Conservation (phyloP, 2,329 filamentous ascomycete genomes). For the Aphanocladium album region DNA sequence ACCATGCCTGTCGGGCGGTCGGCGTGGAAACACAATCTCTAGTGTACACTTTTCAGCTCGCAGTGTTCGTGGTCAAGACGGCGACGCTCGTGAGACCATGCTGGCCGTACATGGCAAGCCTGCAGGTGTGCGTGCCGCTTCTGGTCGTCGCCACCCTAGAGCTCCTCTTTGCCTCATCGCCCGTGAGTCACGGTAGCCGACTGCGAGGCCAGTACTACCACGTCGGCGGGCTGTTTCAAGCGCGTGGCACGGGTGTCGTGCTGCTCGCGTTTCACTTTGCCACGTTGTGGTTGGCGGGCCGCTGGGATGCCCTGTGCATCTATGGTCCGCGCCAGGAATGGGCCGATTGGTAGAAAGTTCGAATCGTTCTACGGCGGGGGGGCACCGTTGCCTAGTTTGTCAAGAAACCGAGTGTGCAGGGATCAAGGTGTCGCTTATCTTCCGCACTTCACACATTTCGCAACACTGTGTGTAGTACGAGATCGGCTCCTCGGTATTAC, state of each 20-base stretch:
- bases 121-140: slow-evolving; percentile 61
- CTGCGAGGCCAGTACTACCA: slow-evolving; percentile 12
- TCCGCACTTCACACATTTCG: not conserved
- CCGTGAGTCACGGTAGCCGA: slow-evolving; percentile 14
- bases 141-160: slow-evolving; percentile 66
- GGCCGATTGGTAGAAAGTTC: slow-evolving; percentile 23
- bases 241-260: slow-evolving; percentile 25
- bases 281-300: slow-evolving; percentile 30
- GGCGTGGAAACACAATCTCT: slow-evolving; percentile 25
- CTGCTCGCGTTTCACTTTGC: slow-evolving; percentile 30
- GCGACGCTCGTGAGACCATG: slow-evolving; percentile 62
- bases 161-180: slow-evolving; percentile 49
- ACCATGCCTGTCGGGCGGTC: slow-evolving; percentile 24
- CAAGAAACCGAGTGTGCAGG: not conserved
- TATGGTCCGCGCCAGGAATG: slow-evolving; percentile 23
- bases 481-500: not conserved
- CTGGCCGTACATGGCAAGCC: slow-evolving; percentile 63
- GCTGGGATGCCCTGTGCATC: slow-evolving; percentile 30
- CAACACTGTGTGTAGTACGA: not conserved
- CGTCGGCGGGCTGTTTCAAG: slow-evolving; percentile 18
- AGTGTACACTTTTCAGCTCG: slow-evolving; percentile 44
- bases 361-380: not conserved
- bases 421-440: not conserved
- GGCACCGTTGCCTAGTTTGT: not conserved
- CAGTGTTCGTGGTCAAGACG: slow-evolving; percentile 65